phyloP scores from a whole-genome alignment of 2,329 filamentous ascomycete genomes.

The Fusarium sarcochroum region DNA sequence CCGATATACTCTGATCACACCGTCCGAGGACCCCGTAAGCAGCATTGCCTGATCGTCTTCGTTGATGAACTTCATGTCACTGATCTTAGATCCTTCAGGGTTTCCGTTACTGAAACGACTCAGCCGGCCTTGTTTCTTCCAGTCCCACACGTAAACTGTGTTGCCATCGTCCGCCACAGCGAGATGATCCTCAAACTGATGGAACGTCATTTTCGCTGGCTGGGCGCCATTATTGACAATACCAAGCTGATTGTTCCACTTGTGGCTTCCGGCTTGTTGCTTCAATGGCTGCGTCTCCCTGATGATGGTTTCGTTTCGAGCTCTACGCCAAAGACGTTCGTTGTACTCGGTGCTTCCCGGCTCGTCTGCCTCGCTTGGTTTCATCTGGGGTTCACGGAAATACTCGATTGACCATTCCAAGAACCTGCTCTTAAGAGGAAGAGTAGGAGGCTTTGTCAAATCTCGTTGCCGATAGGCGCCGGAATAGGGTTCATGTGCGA shows the following conservation, averaged over 20 bases:
- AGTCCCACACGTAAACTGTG: constrained; percentile 93
- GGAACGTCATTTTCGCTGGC: constrained; percentile 93
- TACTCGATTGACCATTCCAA: constrained; percentile 98
- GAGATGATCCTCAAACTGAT: constrained; percentile 97
- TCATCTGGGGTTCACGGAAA: constrained; percentile 99
- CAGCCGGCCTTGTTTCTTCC: constrained; percentile 81
- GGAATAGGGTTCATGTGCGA: constrained; percentile 83
- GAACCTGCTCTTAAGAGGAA: constrained; percentile 87
- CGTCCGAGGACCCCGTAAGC: constrained; percentile 95
- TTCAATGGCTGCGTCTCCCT: constrained; percentile 95
- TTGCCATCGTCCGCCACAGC: constrained; percentile 95
- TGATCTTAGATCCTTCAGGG: constrained; percentile 90
- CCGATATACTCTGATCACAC: constrained; percentile 92
- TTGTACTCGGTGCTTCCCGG: constrained; percentile 98
- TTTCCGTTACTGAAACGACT: constrained; percentile 96
- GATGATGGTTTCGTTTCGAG: constrained; percentile 93
- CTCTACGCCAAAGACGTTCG: constrained; percentile 90
- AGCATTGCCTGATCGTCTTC: constrained; percentile 96
- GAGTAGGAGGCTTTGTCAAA: constrained; percentile 68
- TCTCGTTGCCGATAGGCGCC: constrained; percentile 78
- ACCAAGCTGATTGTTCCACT: constrained; percentile 86
- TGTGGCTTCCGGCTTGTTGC: constrained; percentile 84
- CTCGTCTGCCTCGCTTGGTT: constrained; percentile 93
- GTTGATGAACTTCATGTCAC: constrained; percentile 97
- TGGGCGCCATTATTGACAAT: constrained; percentile 92